Evolutionary conservation across 2,329 filamentous ascomycete species (phyloP).

Genomic region (Thielaviopsis populi): DNA sequence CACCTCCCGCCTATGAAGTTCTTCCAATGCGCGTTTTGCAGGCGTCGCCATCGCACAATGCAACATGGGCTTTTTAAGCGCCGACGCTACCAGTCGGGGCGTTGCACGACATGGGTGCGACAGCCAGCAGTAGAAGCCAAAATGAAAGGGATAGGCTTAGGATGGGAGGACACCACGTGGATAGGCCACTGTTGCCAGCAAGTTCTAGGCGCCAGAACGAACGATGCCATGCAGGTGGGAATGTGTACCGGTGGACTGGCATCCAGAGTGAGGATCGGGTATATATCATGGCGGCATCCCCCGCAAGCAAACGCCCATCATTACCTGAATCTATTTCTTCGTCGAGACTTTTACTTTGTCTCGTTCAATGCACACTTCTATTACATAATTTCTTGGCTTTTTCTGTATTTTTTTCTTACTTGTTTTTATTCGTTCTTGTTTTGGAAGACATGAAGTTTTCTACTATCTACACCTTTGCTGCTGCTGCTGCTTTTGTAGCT

Average conservation of each 20-base stretch:
- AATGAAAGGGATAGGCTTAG: not conserved
- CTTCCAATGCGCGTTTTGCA: not conserved
- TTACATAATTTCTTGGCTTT: conserved; percentile 1
- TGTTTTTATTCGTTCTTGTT: not conserved
- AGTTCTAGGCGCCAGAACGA: not conserved
- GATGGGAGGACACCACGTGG: not conserved
- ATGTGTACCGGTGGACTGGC: not conserved
- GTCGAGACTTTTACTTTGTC: not conserved
- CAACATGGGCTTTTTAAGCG: conserved; percentile 6
- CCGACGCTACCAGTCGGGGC: not conserved
- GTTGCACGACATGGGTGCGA: conserved; percentile 6
- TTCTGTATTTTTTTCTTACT: not conserved
- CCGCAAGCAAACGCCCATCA: not conserved
- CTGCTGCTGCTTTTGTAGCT: conserved; percentile 27
- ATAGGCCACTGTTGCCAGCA: not conserved
- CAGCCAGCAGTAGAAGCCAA: not conserved
- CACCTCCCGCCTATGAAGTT: not conserved
- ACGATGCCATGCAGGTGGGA: not conserved
- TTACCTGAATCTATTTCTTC: not conserved
- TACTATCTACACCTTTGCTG: conserved; percentile 27
- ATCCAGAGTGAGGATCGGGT: not conserved
- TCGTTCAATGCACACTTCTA: not conserved
- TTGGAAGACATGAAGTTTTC: conserved; percentile 21
- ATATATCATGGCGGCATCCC: not conserved
- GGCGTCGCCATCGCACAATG: not conserved